Evolutionary conservation across 371 early-diverging fungal genomes (phyloP), one percentile per base, ranked within the genome.

Genomic region (Gilbertella persicaria): DNA sequence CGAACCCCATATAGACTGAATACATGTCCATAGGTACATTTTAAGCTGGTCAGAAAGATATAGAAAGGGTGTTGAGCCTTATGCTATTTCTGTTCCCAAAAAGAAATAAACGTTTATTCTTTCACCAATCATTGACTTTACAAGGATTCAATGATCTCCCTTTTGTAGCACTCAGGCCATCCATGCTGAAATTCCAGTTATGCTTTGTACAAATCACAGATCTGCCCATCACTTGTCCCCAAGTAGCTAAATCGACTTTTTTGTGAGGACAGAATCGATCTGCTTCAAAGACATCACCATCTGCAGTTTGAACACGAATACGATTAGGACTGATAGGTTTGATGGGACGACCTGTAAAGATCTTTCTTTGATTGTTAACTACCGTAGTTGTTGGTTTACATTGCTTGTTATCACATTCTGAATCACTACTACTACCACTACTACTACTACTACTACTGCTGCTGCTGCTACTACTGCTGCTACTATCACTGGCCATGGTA

Each of bases 191-290:
- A 0, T 65, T 64, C 88, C 88, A 87, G 47, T 83, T 79, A 53
- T 87, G 88, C 57, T 85, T 86, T 50, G 84, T 74, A 51, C 88
- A 87, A 29, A 79, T 60, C 23, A 87, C 45, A 12, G 64, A 73
- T 38, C 75, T 69, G 5, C 88, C 88, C 19, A 83, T 40, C 5
- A 86, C 83, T 33, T 78, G 79, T 7, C 84, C 83, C 81, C 83
- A 76, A n/a, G 82, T 73, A 23, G 72, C 62, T 38, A 87, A 67
- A 71, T 87, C 88, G 16, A 83, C 81, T 14, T 76, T 67, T 51
- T 86, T 83, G 50, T 87, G 88, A 38, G 88, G 88, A 56, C 88
- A 87, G 54, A 68, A 83, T 25, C 86, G 72, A 62, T 86, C 84
- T 36, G 80, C 82, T 61, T 87, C 88, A 48, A 74, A 87, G 1